phyloP scores from a whole-genome alignment of 2,329 filamentous ascomycete species.

The Zymoseptoria brevis region DNA sequence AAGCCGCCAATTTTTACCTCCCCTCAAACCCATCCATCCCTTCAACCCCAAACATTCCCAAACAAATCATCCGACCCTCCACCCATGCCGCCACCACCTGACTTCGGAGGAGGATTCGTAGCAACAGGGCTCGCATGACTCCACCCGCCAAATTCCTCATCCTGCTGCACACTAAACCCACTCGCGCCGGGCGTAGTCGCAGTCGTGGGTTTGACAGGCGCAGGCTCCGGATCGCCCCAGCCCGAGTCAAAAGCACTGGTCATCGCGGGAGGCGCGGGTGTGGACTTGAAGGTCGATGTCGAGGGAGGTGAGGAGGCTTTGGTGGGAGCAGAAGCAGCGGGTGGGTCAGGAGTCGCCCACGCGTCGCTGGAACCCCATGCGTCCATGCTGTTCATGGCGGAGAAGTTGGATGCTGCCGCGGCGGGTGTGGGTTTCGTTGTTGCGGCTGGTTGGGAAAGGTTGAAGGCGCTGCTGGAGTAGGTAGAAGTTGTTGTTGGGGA shows the following conservation, averaged over 20 bases:
- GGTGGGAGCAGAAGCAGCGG: slow-evolving; percentile 29
- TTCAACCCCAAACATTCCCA: slow-evolving; percentile 85
- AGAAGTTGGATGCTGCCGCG: slow-evolving; percentile 29
- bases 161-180: slow-evolving; percentile 58
- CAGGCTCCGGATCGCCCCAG: slow-evolving; percentile 55
- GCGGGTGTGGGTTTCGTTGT: slow-evolving; percentile 27
- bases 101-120: slow-evolving; percentile 35
- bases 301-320: slow-evolving; percentile 31
- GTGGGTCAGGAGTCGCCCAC: slow-evolving; percentile 61
- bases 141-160: slow-evolving; percentile 97
- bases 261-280: slow-evolving; percentile 14
- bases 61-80: slow-evolving; percentile 69
- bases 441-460: slow-evolving; percentile 51
- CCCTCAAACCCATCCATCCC: not conserved
- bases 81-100: slow-evolving; percentile 47
- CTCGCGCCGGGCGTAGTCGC: slow-evolving; percentile 28
- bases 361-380: slow-evolving; percentile 78
- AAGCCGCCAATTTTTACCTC: not conserved
- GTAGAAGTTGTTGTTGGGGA: slow-evolving; percentile 29
- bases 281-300: slow-evolving; percentile 37
- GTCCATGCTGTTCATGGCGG: slow-evolving; percentile 52
- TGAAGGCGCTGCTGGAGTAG: slow-evolving; percentile 58
- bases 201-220: slow-evolving; percentile 27
- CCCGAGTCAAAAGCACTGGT: slow-evolving; percentile 41
- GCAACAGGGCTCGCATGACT: slow-evolving; percentile 55